Conservation (phyloP, 805 yeast genomes). For the Zygosaccharomyces rouxii region DNA sequence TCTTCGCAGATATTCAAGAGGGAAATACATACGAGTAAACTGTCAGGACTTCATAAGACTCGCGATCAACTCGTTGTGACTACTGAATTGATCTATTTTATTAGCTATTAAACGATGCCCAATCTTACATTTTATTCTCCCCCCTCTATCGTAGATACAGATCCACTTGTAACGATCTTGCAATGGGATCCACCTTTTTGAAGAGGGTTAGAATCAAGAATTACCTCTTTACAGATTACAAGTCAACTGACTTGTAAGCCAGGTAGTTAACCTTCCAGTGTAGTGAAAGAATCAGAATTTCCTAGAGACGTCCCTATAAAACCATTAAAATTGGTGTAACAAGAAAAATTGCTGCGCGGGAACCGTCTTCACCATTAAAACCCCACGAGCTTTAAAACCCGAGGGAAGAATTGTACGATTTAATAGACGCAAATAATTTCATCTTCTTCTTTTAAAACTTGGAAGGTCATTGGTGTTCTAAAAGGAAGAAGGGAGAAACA, state of each 20-base stretch:
- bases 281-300: slow-evolving; percentile 36
- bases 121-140: slow-evolving; percentile 6
- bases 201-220: slow-evolving; percentile 7
- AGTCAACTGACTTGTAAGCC: slow-evolving; percentile 2
- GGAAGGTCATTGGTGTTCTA: slow-evolving; percentile 35
- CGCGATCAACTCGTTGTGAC: not conserved
- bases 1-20: not conserved
- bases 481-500: slow-evolving; percentile 4
- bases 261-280: slow-evolving; percentile 1
- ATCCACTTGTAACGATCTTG: slow-evolving; percentile 8
- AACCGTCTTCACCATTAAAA: slow-evolving; percentile 38
- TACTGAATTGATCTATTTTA: not conserved
- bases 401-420: slow-evolving; percentile 36
- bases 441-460: slow-evolving; percentile 38
- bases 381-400: slow-evolving; percentile 21
- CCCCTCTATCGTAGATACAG: slow-evolving; percentile 20
- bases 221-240: not conserved
- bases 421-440: slow-evolving; percentile 34
- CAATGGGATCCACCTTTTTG: slow-evolving; percentile 16
- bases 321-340: slow-evolving; percentile 36
- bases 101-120: not conserved
- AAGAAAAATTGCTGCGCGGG: slow-evolving; percentile 37
- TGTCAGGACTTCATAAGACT: not conserved
- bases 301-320: slow-evolving; percentile 34
- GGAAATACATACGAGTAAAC: not conserved